Conservation (phyloP, 768 basidiomycete genomes). For the Suillus paluster region DNA sequence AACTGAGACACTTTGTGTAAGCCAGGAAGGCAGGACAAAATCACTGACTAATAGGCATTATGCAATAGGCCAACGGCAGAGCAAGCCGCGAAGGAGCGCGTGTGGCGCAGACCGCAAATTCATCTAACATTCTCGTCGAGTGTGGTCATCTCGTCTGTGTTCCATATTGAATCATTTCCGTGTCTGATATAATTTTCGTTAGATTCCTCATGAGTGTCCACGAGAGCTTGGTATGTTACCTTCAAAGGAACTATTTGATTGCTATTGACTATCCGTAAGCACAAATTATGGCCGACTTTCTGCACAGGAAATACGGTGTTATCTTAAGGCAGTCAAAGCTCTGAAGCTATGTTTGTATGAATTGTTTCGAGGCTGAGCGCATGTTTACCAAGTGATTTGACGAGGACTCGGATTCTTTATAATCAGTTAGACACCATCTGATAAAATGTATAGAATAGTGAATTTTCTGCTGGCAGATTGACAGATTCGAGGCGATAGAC, state of each 20-base stretch:
- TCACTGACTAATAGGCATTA: background rate
- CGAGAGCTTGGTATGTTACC: conserved; percentile 27
- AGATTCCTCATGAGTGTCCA: conserved; percentile 34
- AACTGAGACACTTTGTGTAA: conserved; percentile 10
- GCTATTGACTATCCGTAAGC: background rate
- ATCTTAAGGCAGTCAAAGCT: background rate
- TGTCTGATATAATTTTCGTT: background rate
- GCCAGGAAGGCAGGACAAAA: background rate
- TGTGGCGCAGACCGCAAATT: conserved; percentile 34
- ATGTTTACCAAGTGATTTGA: too few relatives aligned
- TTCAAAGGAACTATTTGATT: background rate
- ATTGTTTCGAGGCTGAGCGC: too few relatives aligned
- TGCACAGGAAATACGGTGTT: background rate
- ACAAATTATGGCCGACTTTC: background rate
- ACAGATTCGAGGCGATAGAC: too few relatives aligned
- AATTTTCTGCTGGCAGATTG: too few relatives aligned
- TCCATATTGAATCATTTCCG: background rate
- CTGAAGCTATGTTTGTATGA: background rate
- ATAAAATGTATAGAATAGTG: too few relatives aligned
- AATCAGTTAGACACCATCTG: too few relatives aligned
- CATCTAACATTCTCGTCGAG: conserved; percentile 32
- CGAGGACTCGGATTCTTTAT: too few relatives aligned
- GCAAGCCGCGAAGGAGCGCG: conserved; percentile 16
- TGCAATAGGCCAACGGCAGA: conserved; percentile 14
- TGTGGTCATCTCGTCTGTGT: conserved; percentile 32